phyloP scores from a whole-genome alignment of 2,329 filamentous ascomycete species.

The Curvularia eragrostidis region DNA sequence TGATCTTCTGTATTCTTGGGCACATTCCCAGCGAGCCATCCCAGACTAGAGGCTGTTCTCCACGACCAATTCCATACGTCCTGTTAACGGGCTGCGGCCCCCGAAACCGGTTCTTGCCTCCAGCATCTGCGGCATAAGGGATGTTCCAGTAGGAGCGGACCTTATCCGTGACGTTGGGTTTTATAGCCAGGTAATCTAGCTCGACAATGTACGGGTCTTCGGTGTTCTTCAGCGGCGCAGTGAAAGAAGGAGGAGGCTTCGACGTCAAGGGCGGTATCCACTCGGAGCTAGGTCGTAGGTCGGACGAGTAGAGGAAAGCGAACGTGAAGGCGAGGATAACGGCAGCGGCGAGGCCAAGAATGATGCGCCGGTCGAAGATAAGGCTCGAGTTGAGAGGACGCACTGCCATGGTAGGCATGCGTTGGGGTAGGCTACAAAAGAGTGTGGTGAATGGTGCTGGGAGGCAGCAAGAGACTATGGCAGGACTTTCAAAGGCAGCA shows the following conservation, averaged over 20 bases:
- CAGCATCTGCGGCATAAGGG: constrained; percentile 41
- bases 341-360: constrained; percentile 29
- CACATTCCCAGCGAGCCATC: constrained; percentile 44
- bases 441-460: constrained; percentile 11
- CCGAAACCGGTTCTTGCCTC: constrained; percentile 40
- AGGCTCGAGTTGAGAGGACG: constrained; percentile 35
- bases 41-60: constrained; percentile 37
- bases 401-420: constrained; percentile 25
- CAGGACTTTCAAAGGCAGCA: constrained; percentile 17
- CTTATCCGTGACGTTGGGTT: constrained; percentile 37
- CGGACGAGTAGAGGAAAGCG: constrained; percentile 37
- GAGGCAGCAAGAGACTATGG: constrained; percentile 3
- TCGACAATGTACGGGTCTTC: constrained; percentile 39
- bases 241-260: constrained; percentile 30
- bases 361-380: constrained; percentile 37
- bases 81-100: constrained; percentile 41
- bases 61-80: constrained; percentile 33
- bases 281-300: constrained; percentile 31
- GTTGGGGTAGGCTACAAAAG: constrained; percentile 7
- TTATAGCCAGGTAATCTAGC: constrained; percentile 42
- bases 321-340: constrained; percentile 36
- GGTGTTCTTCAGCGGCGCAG: constrained; percentile 32
- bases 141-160: constrained; percentile 45
- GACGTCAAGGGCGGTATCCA: constrained; percentile 38
- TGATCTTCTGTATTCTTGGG: constrained; percentile 45